A percentile compares a stretch with the other conserved stretches of the same genome.
These are phyloP conservation scores for Toxicodendron radicans DNA, from an alignment of 345 rosid species.

Conservation along the genomic window DNA sequence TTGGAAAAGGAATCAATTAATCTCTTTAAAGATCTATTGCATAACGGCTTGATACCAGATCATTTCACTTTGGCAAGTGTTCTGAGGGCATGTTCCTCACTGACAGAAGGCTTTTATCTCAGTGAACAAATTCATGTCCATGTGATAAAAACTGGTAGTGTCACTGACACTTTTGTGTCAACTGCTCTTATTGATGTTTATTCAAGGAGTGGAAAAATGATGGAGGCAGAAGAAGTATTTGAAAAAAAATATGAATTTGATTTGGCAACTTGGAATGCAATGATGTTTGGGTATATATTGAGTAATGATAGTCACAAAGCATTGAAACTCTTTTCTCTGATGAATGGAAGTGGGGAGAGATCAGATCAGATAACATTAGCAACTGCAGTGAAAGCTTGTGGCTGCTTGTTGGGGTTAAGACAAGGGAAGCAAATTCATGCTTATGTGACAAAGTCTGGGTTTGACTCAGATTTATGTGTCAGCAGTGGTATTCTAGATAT, in stretches of 20 bases:
- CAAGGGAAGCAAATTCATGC: constrained; percentile 58
- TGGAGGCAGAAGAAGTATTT: constrained; percentile 52
- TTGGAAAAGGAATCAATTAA: constrained; percentile 42
- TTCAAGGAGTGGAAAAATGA: constrained; percentile 44
- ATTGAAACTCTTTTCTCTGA: constrained; percentile 40
- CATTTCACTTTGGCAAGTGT: constrained; percentile 54
- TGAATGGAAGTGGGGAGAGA: constrained; percentile 45
- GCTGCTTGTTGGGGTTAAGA: constrained; percentile 36
- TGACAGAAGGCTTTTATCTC: constrained; percentile 41
- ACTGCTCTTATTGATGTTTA: constrained; percentile 62
- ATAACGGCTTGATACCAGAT: constrained; percentile 42
- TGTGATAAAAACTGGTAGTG: constrained; percentile 36
- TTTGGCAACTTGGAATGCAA: constrained; percentile 54
- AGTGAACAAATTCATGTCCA: constrained; percentile 56
- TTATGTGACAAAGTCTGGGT: constrained; percentile 44
- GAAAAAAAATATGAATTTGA: constrained; percentile 35
- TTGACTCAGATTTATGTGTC: constrained; percentile 45
- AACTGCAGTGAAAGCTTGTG: constrained; percentile 52
- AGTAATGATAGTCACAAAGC: constrained; percentile 39
- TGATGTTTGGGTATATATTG: constrained; percentile 52
- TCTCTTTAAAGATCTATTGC: constrained; percentile 42
- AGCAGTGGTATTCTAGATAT: constrained; percentile 58
- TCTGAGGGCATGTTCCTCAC: constrained; percentile 50
- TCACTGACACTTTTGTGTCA: constrained; percentile 44
- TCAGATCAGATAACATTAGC: constrained; percentile 52